Evolutionary conservation across 176 grass and related monocot genomes (phyloP), one percentile per base, ranked within the genome.

Genomic region (Eragrostis nindensis): DNA sequence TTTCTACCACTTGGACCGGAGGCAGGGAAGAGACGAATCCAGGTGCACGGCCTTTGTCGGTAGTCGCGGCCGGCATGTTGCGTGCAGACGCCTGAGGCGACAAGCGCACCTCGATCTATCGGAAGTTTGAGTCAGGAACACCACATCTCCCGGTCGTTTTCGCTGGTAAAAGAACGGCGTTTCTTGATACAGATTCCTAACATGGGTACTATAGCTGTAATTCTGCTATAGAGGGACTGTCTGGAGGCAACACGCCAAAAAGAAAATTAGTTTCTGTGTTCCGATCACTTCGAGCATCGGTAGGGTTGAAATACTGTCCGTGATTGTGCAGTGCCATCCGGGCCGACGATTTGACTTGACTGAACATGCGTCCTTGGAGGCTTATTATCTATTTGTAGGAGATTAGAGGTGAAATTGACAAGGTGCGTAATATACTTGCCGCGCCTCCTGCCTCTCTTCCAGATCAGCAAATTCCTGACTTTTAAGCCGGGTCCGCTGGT

Each of bases 41-140:
- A 40, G 71, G 29, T 40, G 18, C 18, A 8, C 61, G 71, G 71
- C 48, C 32, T 30, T 6, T 27, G 81, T 75, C 59, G 60, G 71
- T 75, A n/a, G 60, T 45, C 47, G 61, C 60, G 46, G 32, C 46
- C 21, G 44, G 59, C 46, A 39, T 8, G 42, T 9, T 8, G 47
- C 6, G 41, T 5, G 26, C 9, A 19, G 54, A 61, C 44, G 43
- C 26, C 16, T 3, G 66, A 17, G 16, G 43, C 42, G 54, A 78
- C 43, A 41, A 50, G 44, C 22, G 11, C 16, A 11, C 16, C 21
- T 49, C 75, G 11, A 54, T 56, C 71, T 41, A 15, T 41, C 43
- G 4, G 5, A 17, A 63, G 0, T 22, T 15, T 7, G 3, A 38
- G 14, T 18, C 32, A 47, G 74, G n/a, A n/a, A n/a, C n/a, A n/a